Evolutionary conservation across 768 basidiomycete genomes (phyloP), one percentile per base, ranked within the genome.

Genomic region (Butyriboletus loyo): DNA sequence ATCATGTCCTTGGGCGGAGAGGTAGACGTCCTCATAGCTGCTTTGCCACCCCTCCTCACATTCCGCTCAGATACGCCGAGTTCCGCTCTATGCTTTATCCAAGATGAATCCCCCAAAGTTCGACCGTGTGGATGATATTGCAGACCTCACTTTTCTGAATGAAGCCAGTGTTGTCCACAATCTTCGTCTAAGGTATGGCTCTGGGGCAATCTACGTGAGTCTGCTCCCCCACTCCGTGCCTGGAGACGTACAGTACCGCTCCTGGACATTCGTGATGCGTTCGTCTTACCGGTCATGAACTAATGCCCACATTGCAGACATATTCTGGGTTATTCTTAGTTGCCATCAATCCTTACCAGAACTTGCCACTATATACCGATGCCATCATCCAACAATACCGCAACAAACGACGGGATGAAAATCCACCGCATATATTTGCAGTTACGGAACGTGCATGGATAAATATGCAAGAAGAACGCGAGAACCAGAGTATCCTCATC

Each of bases 41-140:
- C 15, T 22, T 45, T 46, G 50, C 31, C 25, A 34, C 38, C 15
- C 39, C 24, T 45, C 17, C 48, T 64, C 2, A 66, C 11, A 9
- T 40, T 40, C 22, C 17, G 30, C 35, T 47, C 54, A 87, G 85
- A 77, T 85, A 52, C 79, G 85, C 32, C 78, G 66, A 32, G 81
- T 96, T 5, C 86, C 89, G 15, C 78, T 93, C 56, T 87, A 92
- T 57, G 82, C 85, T 21, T 72, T 97, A 36, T 90, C 87, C 64
- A 95, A 95, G 77, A 96, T 96, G 94, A 98, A 98, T 65, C 95
- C 95, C 24, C 95, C 95, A 40, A 97, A 98, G 72, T 99, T 98
- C 69, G 95, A 98, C 75, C 83, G 92, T 30, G 95, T 95, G 5
- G 92, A 94, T 59, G 97, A 99, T 69, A 98, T 98, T 58, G 97